Evolutionary conservation across 805 yeast species (phyloP), one percentile per base, ranked within the genome.

Genomic region (Blastobotrys parvus): DNA sequence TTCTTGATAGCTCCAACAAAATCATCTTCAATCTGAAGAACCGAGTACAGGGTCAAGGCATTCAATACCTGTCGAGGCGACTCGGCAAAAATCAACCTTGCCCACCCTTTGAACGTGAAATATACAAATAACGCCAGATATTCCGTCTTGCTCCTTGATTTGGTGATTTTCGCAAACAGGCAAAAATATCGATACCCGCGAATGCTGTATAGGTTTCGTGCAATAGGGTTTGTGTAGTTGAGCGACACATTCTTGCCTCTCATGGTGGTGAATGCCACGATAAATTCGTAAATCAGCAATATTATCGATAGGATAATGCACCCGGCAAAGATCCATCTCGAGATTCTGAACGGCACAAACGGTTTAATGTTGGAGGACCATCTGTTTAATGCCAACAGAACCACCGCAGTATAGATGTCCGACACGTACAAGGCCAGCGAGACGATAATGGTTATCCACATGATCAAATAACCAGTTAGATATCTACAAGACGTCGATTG

Each of bases 51-150:
- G 0, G 96, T 85, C 51, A 83, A 65, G 21, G 88, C 82, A 57
- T 87, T 87, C 48, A 87, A 74, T 1, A 84, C 80, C 62, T 87
- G 95, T 62, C 96, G 76, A 19, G 96, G 96, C 15, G 88, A 72
- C 52, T 87, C 95, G 0, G 94, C 88, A 36, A 84, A 65, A 7
- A 86, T 53, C 51, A 86, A 71, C 36, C 75, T 65, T 11, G 82
- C 53, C 50, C 77, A 81, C 42, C 75, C 74, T 52, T 82, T 80
- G 42, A 82, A 64, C 39, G 83, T 78, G 49, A 74, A 75, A 60
- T 76, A 84, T 2, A 79, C 71, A 50, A 73, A 74, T 48, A 86
- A 75, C 7, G 86, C 75, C 40, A 79, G 60, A 71, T 81, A 78
- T 51, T 85, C 92, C 51, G 75, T 75, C 32, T 73, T 71, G 17